Conservation (phyloP, 768 basidiomycete genomes). For the Omphalotus guepiniiformis region DNA sequence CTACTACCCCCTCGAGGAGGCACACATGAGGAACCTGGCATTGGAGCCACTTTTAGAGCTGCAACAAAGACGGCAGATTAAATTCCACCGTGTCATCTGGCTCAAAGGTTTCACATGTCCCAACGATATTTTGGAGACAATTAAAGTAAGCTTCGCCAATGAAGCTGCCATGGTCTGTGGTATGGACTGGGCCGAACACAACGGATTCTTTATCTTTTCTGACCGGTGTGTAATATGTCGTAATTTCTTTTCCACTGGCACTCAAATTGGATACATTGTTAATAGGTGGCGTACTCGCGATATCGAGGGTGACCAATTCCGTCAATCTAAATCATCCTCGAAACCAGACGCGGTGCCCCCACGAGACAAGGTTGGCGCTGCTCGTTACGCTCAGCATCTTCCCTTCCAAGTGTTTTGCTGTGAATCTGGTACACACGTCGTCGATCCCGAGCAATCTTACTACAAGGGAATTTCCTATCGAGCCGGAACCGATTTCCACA, state of each 20-base stretch:
- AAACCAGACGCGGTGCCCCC: slow-evolving; percentile 90
- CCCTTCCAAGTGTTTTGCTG: slow-evolving; percentile 99
- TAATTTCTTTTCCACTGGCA: background rate
- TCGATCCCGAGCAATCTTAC: slow-evolving; percentile 94
- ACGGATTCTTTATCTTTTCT: slow-evolving; percentile 96
- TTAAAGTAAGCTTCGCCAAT: slow-evolving; percentile 86
- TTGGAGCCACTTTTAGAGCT: slow-evolving; percentile 89
- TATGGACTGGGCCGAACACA: slow-evolving; percentile 99
- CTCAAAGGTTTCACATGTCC: slow-evolving; percentile 99
- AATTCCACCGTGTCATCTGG: slow-evolving; percentile 92
- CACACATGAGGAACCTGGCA: slow-evolving; percentile 88
- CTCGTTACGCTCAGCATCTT: slow-evolving; percentile 85
- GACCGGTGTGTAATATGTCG: slow-evolving; percentile 61
- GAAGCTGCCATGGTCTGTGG: slow-evolving; percentile 98
- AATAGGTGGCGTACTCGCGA: slow-evolving; percentile 94
- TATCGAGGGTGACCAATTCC: slow-evolving; percentile 96
- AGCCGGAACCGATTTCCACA: slow-evolving; percentile 76
- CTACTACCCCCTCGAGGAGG: slow-evolving; percentile 96
- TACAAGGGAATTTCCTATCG: slow-evolving; percentile 88
- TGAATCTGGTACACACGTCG: slow-evolving; percentile 95
- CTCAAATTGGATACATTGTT: background rate
- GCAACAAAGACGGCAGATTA: slow-evolving; percentile 66
- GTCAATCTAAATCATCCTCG: slow-evolving; percentile 92
- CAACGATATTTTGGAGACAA: slow-evolving; percentile 94
- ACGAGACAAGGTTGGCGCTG: slow-evolving; percentile 75